Evolutionary conservation across 352 stramenopile genomes (phyloP).

Genomic region (Thraustotheca clavata): DNA sequence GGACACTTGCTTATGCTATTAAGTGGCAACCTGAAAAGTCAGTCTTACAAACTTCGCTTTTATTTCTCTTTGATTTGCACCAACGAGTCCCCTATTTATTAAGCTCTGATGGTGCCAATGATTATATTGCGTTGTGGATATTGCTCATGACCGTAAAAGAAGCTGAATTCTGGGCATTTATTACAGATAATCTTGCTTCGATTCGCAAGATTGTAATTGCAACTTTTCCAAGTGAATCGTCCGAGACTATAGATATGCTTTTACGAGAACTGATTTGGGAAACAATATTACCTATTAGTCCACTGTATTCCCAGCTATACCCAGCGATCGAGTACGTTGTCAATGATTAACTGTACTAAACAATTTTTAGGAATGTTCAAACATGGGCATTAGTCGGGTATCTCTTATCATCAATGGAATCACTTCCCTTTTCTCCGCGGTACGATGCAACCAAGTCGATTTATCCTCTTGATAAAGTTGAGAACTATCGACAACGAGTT

Average conservation of each 20-base stretch:
- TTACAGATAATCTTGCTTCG: background rate
- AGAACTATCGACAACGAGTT: slow-evolving; percentile 2
- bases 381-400: slow-evolving; percentile 6
- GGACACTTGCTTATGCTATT: background rate
- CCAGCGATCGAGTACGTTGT: background rate
- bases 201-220: background rate
- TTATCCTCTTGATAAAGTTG: background rate
- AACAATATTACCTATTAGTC: background rate
- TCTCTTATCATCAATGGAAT: background rate
- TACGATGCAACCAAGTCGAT: background rate
- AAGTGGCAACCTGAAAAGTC: background rate
- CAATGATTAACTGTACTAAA: background rate
- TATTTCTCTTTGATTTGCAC: background rate
- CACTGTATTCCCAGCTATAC: background rate
- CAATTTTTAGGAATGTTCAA: background rate
- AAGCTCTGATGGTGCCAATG: background rate
- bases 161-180: background rate
- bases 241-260: background rate
- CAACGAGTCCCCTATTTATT: background rate
- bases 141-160: background rate
- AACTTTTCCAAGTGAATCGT: background rate
- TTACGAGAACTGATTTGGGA: slow-evolving; percentile 15
- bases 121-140: background rate
- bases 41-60: background rate
- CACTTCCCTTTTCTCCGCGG: slow-evolving; percentile 8